Base-by-base conservation (phyloP, 345 rosid species). In the Durio zibethinus region DNA sequence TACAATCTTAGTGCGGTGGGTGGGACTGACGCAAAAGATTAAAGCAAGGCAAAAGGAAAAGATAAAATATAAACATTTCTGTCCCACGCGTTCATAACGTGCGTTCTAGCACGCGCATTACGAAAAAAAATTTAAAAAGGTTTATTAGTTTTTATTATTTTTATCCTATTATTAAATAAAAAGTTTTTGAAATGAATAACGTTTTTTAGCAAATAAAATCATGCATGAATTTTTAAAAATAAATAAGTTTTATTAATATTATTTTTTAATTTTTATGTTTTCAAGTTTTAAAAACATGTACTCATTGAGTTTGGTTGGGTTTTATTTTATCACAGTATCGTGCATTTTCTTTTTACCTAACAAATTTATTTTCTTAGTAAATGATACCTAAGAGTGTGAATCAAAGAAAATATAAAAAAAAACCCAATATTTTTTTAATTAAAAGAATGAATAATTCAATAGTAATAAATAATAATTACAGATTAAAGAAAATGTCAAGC, bases 1-100 rank as follows among this genome's bases (percentile, higher is more conserved):
- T 85, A 80, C 90, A 90, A 89, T 89, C 86, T 86, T 72, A 90
- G 94, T 92, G 94, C 90, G 93, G 89, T 92, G 72, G 93, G 90
- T 87, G 88, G 89, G 82, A 83, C 94, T 82, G 90, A 82, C 89
- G 79, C 87, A 72, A 78, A 81, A 80, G 87, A 78, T 52, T 68
- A 86, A 86, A 88, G 85, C 69, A 75, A 85, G 56, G 81, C 83
- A 84, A 85, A 87, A 80, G 67, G 84, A 85, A 0, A 79, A 80
- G 12, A n/a, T 40, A 61, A 61, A 33, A 57, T n/a, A 4, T 57
- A 11, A 50, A 16, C 3, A 27, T 27, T 1, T 31, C 38, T 15
- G 38, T 0, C 20, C 62, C 82, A 59, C 86, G 64, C 83, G 61
- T 80, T 65, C 23, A 0, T 10, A 1, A 18, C 9, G 79, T 78